Conservation (phyloP, 2,329 filamentous ascomycete species). For the Scedosporium minutisporum region DNA sequence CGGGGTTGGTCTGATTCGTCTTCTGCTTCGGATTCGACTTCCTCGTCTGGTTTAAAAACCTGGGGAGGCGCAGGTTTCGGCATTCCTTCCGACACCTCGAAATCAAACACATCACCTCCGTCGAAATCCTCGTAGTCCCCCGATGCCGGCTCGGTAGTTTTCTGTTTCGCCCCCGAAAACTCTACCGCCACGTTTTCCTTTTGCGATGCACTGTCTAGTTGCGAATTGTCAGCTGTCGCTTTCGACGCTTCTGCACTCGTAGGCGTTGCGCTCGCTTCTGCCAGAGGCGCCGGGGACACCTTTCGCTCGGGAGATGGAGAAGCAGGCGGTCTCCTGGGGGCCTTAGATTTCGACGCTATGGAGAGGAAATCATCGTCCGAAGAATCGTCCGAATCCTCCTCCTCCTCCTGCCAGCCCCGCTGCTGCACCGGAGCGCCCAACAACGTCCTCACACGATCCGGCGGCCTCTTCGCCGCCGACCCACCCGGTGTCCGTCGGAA, state of each 20-base stretch:
- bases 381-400: constrained; percentile 15
- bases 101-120: constrained; percentile 4
- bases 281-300: constrained; percentile 5
- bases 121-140: background rate
- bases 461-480: background rate
- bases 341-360: constrained; percentile 25
- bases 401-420: background rate
- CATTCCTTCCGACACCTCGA: constrained; percentile 4
- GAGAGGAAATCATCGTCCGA: constrained; percentile 32
- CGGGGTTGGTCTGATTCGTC: background rate
- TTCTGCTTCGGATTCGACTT: background rate
- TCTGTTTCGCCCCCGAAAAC: background rate
- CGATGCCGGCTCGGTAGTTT: background rate
- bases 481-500: background rate
- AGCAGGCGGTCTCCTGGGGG: constrained; percentile 15
- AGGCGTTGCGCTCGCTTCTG: background rate
- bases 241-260: background rate
- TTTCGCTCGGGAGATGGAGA: constrained; percentile 8
- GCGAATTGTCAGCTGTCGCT: background rate
- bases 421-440: background rate
- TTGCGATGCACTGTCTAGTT: background rate
- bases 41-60: background rate
- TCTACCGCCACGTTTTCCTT: background rate
- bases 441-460: background rate
- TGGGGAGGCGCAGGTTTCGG: background rate